These are phyloP conservation scores for Speleostelium caveatum DNA, from an alignment of 78 protist genomes.

Conservation along the genomic window DNA sequence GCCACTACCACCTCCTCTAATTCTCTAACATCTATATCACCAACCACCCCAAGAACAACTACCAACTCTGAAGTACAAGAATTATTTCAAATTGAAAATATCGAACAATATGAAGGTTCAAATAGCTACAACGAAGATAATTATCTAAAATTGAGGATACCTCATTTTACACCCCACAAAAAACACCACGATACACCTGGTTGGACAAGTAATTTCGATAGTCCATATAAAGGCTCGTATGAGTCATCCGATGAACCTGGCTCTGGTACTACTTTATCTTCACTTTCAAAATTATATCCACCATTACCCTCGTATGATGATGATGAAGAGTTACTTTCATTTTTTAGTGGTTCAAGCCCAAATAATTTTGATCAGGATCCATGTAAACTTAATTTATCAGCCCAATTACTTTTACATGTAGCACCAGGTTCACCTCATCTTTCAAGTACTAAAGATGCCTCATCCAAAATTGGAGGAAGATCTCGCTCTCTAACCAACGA, in stretches of 20 bases:
- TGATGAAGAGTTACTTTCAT: slow-evolving; percentile 71
- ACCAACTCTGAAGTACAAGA: no score
- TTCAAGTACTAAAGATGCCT: not conserved
- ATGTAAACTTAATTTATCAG: slow-evolving; percentile 27
- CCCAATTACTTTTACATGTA: slow-evolving; percentile 57
- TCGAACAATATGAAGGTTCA: not conserved
- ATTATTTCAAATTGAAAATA: no score
- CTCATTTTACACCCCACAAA: slow-evolving; percentile 20
- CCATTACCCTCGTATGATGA: slow-evolving; percentile 80
- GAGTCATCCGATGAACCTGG: not conserved
- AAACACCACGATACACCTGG: not conserved
- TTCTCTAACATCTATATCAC: no score
- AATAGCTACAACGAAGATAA: slow-evolving; percentile 22
- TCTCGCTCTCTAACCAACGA: no score
- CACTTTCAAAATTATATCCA: slow-evolving; percentile 68
- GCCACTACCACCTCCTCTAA: no score
- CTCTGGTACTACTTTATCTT: not conserved
- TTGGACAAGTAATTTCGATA: slow-evolving; percentile 31
- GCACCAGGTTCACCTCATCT: slow-evolving; percentile 18
- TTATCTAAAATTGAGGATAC: not conserved
- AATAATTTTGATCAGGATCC: not conserved
- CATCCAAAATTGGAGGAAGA: no score
- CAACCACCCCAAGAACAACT: no score
- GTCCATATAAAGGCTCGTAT: slow-evolving; percentile 48
- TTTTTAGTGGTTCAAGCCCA: slow-evolving; percentile 21